Evolutionary conservation across 208 protist genomes (phyloP), one percentile per base, ranked within the genome.

Genomic region (Balamuthia mandrillaris): DNA sequence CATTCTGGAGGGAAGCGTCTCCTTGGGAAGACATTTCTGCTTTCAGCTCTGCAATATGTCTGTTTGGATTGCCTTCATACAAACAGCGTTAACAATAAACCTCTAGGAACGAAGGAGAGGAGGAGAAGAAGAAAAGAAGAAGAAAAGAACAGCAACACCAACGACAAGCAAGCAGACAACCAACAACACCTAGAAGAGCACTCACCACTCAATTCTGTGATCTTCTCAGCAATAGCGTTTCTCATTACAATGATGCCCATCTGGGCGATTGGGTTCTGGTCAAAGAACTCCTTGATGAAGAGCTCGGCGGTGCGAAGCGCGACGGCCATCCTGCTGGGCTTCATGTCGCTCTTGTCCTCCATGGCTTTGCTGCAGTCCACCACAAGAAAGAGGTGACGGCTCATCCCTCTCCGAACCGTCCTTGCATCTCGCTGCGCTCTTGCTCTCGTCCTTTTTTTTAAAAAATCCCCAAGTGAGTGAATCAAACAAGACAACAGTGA

Each of bases 181-280:
- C 29, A 37, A 60, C 9, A 21, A 49, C 31, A 14, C 14, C 18
- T 54, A 77, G 9, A 45, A 14, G 31, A 77, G 31, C 49, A 41
- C 14, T 88, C 87, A 66, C 93, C 91, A 31, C 65, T 84, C 3
- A 96, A 47, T 37, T 95, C 93, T 47, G 78, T 86, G 0, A 96
- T 29, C 31, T 88, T 88, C n/a, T 94, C 79, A n/a, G 94, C 93
- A 18, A 70, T 47, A 16, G 72, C 88, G 27, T 93, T 88, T 35
- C 87, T 85, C 14, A 91, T 92, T 24, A 90, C 81, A 24, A 96
- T 91, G 14, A 96, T 16, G 45, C 88, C 91, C 29, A 96, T 2
- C 35, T 96, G 94, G 12, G 90, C 94, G 3, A 96, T 90, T 3
- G 94, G 94, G 81, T 96, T 96, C 68, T 96, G 94, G 72, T 96